Conservation (phyloP, 805 yeast genomes). For the Torulaspora franciscae region DNA sequence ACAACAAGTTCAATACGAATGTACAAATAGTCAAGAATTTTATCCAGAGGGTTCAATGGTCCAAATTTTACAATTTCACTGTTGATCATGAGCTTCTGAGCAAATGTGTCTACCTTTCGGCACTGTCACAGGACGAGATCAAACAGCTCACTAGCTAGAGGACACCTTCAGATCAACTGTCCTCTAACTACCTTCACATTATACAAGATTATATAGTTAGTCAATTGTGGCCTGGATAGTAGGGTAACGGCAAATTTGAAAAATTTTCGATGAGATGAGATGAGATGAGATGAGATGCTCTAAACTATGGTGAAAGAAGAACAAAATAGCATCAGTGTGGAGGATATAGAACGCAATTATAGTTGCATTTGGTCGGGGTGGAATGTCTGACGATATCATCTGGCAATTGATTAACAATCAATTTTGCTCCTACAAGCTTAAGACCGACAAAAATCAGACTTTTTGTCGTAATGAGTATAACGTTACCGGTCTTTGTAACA, state of each 20-base stretch:
- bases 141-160: conserved; percentile 10
- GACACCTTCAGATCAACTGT: neutral
- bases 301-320: neutral
- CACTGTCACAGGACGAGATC: conserved; percentile 72
- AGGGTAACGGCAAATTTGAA: conserved; percentile 11
- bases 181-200: neutral
- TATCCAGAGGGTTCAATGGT: conserved; percentile 81
- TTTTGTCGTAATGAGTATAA: conserved; percentile 96
- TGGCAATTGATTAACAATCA: conserved; percentile 97
- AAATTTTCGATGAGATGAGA: conserved; percentile 20
- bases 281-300: conserved; percentile 24
- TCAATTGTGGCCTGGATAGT: neutral
- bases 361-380: neutral
- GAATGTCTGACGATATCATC: conserved; percentile 74
- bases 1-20: conserved; percentile 69
- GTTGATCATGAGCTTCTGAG: conserved; percentile 63
- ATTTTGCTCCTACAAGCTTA: conserved; percentile 90
- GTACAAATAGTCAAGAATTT: conserved; percentile 74
- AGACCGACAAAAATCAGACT: conserved; percentile 81
- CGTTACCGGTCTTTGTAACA: conserved; percentile 87
- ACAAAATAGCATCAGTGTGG: neutral
- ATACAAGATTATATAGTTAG: neutral
- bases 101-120: conserved; percentile 75
- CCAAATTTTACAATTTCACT: conserved; percentile 56
- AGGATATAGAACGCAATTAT: neutral